Base-by-base conservation (phyloP, 2,329 filamentous ascomycete genomes). In the Aphanoascus verrucosus region DNA sequence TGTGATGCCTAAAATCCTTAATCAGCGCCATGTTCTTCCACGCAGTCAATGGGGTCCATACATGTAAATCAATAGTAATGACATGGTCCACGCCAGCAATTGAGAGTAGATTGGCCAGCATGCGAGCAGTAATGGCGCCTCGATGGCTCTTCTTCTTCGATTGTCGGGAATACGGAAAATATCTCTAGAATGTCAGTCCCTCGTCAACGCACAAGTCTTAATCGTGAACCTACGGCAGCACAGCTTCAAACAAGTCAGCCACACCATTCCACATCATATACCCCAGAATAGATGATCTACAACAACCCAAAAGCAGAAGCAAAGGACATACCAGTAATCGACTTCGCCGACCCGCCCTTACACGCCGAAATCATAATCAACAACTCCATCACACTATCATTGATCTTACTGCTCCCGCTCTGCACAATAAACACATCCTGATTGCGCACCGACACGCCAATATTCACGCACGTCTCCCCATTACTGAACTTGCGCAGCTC, bases 361-460 rank as follows among this genome's bases (percentile, higher is more conserved):
- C 93, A 98, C 62, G 93, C 93, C 60, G 88, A 93, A 64, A 97
- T 96, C 88, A 98, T 94, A 72, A 98, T 97, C 67, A 98, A 80
- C 67, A 98, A 80, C 77, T 98, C 93, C 89, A 98, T 96, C 67
- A 98, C 89, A 65, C 88, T 94, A 74, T 98, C 93, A 70, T 98
- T 98, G 78, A 96, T 95, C 73, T 86, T 88, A 67, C 83, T 79
- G 73, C 93, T 96, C 60, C 93, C 93, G 58, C 91, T 97, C 76
- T 98, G 93, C 57, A 98, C 86, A 67, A 98, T 91, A 71, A 97
- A 98, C 64, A 98, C 91, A 79, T 98, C 91, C 71, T 97, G 94
- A 68, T 98, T 94, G 62, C 93, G 86, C 60, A 98, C 89, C 23
- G 82, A 85, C 49, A 70, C 71, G 37, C 80, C 78, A 63, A 85